Percentiles rank a stretch among this genome's conserved stretches.
Evolutionary conservation across 139 green algal genomes (phyloP).

Genomic region (Parachlorella kessleri): DNA sequence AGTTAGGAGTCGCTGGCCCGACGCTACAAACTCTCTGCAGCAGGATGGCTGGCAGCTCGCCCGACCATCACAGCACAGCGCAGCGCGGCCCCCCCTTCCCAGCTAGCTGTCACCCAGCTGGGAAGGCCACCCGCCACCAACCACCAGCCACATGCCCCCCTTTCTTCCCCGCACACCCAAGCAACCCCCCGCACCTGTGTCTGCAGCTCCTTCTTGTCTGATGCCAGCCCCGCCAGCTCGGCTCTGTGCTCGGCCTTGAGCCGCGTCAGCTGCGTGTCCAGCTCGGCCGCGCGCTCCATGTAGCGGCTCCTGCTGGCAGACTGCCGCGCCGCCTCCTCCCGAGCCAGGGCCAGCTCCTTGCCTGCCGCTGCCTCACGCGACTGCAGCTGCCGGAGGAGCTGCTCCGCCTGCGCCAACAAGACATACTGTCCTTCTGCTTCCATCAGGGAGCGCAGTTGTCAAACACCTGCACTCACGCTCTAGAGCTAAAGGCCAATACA

Average conservation of each 20-base stretch:
- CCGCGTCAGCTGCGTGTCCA: constrained; percentile 12
- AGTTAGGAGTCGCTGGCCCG: too few relatives aligned
- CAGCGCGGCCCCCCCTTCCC: too few relatives aligned
- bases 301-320: not conserved
- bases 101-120: too few relatives aligned
- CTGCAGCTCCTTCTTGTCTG: constrained; percentile 26
- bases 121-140: too few relatives aligned
- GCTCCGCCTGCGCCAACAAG: not conserved
- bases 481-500: too few relatives aligned
- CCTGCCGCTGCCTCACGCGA: not conserved
- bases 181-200: constrained; percentile 20
- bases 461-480: too few relatives aligned
- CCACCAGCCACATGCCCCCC: too few relatives aligned
- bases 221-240: constrained; percentile 15
- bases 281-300: not conserved
- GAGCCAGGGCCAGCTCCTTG: not conserved
- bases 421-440: too few relatives aligned
- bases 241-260: constrained; percentile 16
- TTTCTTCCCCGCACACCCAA: constrained; percentile 23
- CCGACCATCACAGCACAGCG: too few relatives aligned
- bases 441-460: too few relatives aligned
- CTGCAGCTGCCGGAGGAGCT: constrained; percentile 14
- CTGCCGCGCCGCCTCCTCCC: not conserved
- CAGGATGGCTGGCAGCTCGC: too few relatives aligned
- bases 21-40: too few relatives aligned